Conservation (phyloP, 2,329 filamentous ascomycete species). For the Sarocladium brachiariae region DNA sequence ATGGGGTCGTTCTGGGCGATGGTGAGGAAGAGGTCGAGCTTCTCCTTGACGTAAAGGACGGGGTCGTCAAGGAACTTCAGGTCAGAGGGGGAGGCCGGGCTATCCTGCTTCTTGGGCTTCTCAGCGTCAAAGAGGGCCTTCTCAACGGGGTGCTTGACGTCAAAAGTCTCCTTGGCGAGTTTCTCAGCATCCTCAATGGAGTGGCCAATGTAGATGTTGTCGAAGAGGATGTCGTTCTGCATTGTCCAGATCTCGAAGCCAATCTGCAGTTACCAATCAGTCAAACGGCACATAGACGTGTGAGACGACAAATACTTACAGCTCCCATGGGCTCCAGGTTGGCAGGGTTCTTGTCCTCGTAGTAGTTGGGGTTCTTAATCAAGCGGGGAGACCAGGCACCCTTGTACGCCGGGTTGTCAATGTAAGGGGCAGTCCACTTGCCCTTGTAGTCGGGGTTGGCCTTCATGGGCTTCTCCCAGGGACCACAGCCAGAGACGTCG, state of each 20-base stretch:
- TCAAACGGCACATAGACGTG: background rate
- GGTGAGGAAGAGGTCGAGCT: slow-evolving; percentile 83
- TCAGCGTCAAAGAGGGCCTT: slow-evolving; percentile 69
- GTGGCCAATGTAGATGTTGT: slow-evolving; percentile 99
- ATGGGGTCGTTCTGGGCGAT: slow-evolving; percentile 77
- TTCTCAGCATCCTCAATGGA: slow-evolving; percentile 87
- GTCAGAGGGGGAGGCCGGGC: slow-evolving; percentile 64
- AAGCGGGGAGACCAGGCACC: slow-evolving; percentile 89
- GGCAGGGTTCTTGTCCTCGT: slow-evolving; percentile 91
- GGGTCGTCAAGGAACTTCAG: slow-evolving; percentile 90
- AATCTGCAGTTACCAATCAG: slow-evolving; percentile 49
- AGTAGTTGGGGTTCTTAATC: slow-evolving; percentile 95
- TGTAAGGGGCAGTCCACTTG: slow-evolving; percentile 88
- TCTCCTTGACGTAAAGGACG: slow-evolving; percentile 80
- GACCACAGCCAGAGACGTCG: slow-evolving; percentile 87
- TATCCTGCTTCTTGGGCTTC: slow-evolving; percentile 65
- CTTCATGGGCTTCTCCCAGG: slow-evolving; percentile 86
- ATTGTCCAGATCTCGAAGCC: slow-evolving; percentile 99
- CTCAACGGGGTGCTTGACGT: slow-evolving; percentile 80
- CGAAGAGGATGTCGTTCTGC: slow-evolving; percentile 97
- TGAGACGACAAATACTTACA: slow-evolving; percentile 49
- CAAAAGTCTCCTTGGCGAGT: slow-evolving; percentile 83
- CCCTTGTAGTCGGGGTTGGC: slow-evolving; percentile 98
- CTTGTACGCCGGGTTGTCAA: slow-evolving; percentile 99
- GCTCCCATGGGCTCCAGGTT: slow-evolving; percentile 98